phyloP scores from a whole-genome alignment of 2,329 filamentous ascomycete species.

The Xylariaceae sp. region DNA sequence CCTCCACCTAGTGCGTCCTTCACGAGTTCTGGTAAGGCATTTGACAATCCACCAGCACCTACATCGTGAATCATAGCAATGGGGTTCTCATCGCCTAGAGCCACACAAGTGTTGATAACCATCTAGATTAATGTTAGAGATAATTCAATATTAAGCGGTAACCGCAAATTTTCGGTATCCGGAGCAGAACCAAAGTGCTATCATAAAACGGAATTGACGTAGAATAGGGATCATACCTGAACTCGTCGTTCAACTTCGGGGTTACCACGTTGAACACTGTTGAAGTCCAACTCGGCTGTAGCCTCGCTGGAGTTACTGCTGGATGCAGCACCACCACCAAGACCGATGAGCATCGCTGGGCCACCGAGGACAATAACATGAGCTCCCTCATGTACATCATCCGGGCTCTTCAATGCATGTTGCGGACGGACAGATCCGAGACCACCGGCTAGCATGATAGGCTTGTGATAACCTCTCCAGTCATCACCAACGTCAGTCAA shows the following conservation, averaged over 20 bases:
- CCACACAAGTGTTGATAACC: conserved; percentile 91
- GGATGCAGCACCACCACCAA: conserved; percentile 91
- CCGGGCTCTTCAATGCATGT: conserved; percentile 79
- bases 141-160: neutral
- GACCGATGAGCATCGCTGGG: conserved; percentile 94
- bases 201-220: neutral
- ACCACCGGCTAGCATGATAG: conserved; percentile 80
- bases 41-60: conserved; percentile 80
- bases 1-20: conserved; percentile 82
- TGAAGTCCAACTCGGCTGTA: conserved; percentile 89
- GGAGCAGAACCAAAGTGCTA: too few species aligned
- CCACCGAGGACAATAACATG: conserved; percentile 86
- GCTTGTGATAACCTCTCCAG: conserved; percentile 91
- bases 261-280: conserved; percentile 94
- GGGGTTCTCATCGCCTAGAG: conserved; percentile 76
- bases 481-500: conserved; percentile 54
- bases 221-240: conserved; percentile 44
- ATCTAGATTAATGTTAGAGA: conserved; percentile 42
- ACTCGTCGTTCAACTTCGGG: conserved; percentile 92
- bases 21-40: conserved; percentile 67
- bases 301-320: conserved; percentile 83
- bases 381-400: conserved; percentile 77
- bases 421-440: conserved; percentile 87
- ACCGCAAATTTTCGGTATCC: too few species aligned
- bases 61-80: conserved; percentile 98